Evolutionary conservation across 2,329 filamentous ascomycete species (phyloP).

Genomic region (Penicillium hordei): DNA sequence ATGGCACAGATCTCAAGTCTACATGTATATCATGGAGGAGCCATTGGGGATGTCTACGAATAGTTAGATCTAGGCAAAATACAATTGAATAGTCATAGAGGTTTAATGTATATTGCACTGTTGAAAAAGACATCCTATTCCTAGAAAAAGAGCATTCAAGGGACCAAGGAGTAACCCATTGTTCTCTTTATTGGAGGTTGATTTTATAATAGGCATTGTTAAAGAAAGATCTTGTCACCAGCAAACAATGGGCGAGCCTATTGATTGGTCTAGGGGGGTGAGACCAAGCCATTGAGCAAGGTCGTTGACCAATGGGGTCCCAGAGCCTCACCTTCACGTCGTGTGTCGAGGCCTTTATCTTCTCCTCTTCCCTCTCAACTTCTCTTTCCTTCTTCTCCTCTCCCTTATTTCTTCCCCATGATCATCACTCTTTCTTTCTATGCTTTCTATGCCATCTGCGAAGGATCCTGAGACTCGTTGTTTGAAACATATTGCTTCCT

Average conservation of each 20-base stretch:
- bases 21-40: not conserved
- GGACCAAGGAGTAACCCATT: not conserved
- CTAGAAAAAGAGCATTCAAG: not conserved
- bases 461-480: not conserved
- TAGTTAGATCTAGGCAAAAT: not conserved
- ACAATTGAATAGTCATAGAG: not conserved
- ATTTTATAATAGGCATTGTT: constrained; percentile 1
- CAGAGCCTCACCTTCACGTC: not conserved
- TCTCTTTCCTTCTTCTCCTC: not conserved
- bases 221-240: not conserved
- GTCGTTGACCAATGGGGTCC: not conserved
- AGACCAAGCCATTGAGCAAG: not conserved
- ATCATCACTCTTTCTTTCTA: not conserved
- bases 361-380: not conserved
- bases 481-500: not conserved
- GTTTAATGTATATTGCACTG: not conserved
- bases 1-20: not conserved
- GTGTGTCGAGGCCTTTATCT: not conserved
- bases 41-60: not conserved
- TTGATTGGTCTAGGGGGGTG: not conserved
- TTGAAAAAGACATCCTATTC: not conserved
- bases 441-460: not conserved
- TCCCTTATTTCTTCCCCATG: not conserved
- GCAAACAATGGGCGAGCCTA: not conserved
- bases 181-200: not conserved